A percentile compares a stretch with the other conserved stretches of the same genome.
These are phyloP conservation scores for Mimosa bimucronata DNA, from an alignment of 306 rosid species.

Conservation along the genomic window DNA sequence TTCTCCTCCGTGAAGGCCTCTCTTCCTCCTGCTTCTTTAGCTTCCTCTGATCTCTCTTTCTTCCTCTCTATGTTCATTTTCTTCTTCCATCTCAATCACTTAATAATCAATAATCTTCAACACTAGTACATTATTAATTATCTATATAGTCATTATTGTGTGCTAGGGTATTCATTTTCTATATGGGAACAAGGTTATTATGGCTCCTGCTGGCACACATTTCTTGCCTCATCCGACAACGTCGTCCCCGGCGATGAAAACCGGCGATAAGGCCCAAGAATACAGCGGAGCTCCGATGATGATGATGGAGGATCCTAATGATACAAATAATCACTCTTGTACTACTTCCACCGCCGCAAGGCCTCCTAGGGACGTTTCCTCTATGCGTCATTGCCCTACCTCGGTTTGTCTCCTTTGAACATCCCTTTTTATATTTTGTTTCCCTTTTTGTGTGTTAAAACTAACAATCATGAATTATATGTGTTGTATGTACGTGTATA, in stretches of 20 bases:
- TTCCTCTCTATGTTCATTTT: neutral
- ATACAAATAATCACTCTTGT: neutral
- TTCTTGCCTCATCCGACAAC: constrained; percentile 17
- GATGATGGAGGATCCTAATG: constrained; percentile 40
- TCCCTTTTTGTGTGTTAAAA: neutral
- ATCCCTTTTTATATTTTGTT: too few relatives aligned
- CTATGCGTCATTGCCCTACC: constrained; percentile 44
- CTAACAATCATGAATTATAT: neutral
- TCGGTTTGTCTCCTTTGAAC: constrained; percentile 33
- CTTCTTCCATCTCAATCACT: too few relatives aligned
- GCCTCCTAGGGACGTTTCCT: constrained; percentile 45
- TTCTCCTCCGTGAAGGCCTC: constrained; percentile 38
- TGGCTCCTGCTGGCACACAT: constrained; percentile 39
- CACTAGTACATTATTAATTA: too few relatives aligned
- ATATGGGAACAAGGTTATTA: constrained; percentile 8
- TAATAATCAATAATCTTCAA: too few relatives aligned
- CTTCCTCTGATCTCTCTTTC: neutral
- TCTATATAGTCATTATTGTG: too few relatives aligned
- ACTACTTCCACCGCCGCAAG: neutral
- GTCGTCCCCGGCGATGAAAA: neutral
- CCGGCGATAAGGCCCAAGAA: constrained; percentile 7
- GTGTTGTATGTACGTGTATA: constrained; percentile 9
- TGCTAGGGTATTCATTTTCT: too few relatives aligned
- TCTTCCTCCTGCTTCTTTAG: too few relatives aligned
- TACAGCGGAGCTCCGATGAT: neutral